Base-by-base conservation (phyloP, 352 stramenopile genomes). In the Phytophthora pini region DNA sequence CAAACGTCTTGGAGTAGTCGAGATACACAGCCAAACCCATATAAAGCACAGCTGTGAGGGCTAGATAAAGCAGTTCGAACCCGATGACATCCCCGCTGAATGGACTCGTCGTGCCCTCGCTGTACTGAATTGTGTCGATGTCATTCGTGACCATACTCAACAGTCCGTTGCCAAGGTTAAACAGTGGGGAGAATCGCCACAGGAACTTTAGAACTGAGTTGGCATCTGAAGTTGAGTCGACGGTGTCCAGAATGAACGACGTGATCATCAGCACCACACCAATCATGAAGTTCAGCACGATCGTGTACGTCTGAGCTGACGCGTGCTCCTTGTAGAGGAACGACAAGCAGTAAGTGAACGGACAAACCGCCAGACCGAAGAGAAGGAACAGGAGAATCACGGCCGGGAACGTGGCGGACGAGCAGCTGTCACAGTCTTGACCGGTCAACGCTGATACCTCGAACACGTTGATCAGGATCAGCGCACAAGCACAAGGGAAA, bases 211-310 rank as follows among this genome's bases (percentile, higher is more conserved):
- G 67, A 22, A 76, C 74, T 0, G 63, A 51, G 63, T 91, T 87
- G 22, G 70, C 69, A 5, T 70, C 52, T 13, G 68, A 51, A 2
- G 81, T 86, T 26, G 67, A 77, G 17, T 59, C 68, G 39, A 84
- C 58, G 11, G 73, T 6, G 34, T 79, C 72, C 17, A 87, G 22
- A 29, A 88, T 76, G 46, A 78, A 81, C 5, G 79, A 88, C 1
- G 78, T 57, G 12, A 87, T 63, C 70, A 90, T 82, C 7, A 90
- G 36, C n/a, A 84, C 57, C 2, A 83, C 56, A 5, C 82, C 82
- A 31, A 88, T 67, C 39, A 88, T 58, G 20, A 90, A 86, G 73
- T 88, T 88, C 68, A 83, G 63, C 41, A 83, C 74, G 45, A 89
- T 80, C 12, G 77, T 86, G 63, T 79, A 84, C 10, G 73, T 87